Base-by-base conservation (phyloP, 345 rosid genomes). In the Excoecaria cochinchinensis region DNA sequence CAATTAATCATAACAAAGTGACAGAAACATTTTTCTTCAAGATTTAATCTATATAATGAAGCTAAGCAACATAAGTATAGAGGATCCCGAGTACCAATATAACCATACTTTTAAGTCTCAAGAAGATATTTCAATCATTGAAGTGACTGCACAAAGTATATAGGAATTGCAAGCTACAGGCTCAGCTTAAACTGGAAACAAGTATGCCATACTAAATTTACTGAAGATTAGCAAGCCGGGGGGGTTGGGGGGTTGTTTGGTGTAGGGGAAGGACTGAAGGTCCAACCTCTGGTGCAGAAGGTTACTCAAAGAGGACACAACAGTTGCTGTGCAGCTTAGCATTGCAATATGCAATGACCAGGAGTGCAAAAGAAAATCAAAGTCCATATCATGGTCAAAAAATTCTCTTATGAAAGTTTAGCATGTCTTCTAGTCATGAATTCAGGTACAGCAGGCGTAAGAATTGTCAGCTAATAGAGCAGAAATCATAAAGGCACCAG, bases 41-140 rank as follows among this genome's bases (percentile, higher is more conserved):
- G 39, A 52, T 16, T 19, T n/a, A 44, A 74, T 40, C 42, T 36
- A 73, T 68, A 73, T 25, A 9, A 57, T 24, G n/a, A 50, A 67
- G 39, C 64, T 48, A 74, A 66, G 51, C 21, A 50, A 69, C 22
- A 48, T 47, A 36, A 24, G 24, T 44, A 13, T 13, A 62, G 38
- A 60, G 48, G 36, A 46, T 56, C 56, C 19, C 31, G 51, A 36
- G 14, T 44, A 57, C 60, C 22, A 62, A 58, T 19, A 63, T 22
- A 25, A 48, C 52, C 51, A 46, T 31, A 5, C 24, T 58, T 64
- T 39, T 76, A 25, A 38, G 11, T 11, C 21, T 58, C 42, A 56
- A 44, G n/a, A 62, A 47, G 31, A 39, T 11, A 1, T 6, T 48
- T 16, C 4, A 16, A 40, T 22, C 11, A 1, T 63, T 42, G n/a